Conservation (phyloP, 805 yeast genomes). For the Yamadazyma kitorensis region DNA sequence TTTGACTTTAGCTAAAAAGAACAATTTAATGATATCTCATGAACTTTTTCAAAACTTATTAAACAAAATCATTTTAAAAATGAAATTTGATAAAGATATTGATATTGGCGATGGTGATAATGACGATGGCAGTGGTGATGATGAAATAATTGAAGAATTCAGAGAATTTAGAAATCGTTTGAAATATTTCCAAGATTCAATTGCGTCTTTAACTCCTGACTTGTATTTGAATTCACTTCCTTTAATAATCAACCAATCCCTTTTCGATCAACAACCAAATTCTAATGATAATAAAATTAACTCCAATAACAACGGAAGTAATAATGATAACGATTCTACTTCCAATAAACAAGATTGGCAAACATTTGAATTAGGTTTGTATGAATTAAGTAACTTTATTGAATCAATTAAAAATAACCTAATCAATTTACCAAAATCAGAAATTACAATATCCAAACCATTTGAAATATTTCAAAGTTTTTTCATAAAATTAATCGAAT, state of each 20-base stretch:
- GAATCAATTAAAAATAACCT: constrained; percentile 77
- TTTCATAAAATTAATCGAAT: constrained; percentile 51
- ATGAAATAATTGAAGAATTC: constrained; percentile 75
- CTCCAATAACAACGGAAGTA: too few species aligned
- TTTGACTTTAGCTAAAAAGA: constrained; percentile 65
- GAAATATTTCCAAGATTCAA: constrained; percentile 79
- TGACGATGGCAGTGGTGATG: too few species aligned
- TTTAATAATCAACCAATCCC: constrained; percentile 52
- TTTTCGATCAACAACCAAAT: constrained; percentile 20
- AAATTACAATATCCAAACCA: constrained; percentile 61
- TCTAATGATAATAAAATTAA: too few species aligned
- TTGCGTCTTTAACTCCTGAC: constrained; percentile 55
- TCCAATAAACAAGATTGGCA: constrained; percentile 65
- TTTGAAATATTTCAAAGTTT: constrained; percentile 59
- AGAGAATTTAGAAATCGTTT: constrained; percentile 73
- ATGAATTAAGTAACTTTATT: constrained; percentile 72
- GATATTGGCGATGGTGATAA: constrained; percentile 53
- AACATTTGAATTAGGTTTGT: constrained; percentile 80
- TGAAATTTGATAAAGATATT: constrained; percentile 71
- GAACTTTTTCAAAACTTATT: constrained; percentile 63
- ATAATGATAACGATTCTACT: constrained; percentile 13
- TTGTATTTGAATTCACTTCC: constrained; percentile 61
- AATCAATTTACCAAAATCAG: constrained; percentile 66
- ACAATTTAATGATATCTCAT: constrained; percentile 23
- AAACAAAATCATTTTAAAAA: constrained; percentile 68